These are phyloP conservation scores for Pythium volutum DNA, from an alignment of 352 stramenopile species.

Conservation along the genomic window DNA sequence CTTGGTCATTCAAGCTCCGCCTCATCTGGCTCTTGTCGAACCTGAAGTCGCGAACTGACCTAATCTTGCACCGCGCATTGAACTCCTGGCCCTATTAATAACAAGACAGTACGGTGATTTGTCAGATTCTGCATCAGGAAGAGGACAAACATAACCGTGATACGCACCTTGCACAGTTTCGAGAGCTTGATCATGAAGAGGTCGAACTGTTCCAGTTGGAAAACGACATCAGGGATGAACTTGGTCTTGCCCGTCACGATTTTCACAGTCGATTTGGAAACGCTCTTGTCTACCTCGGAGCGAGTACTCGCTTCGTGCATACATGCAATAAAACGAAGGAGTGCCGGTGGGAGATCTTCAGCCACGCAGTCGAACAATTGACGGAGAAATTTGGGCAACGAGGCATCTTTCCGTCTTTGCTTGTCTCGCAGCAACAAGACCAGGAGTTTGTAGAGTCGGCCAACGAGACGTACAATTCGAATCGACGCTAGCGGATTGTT, in stretches of 20 bases:
- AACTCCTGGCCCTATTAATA: slow-evolving; percentile 37
- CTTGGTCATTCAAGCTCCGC: slow-evolving; percentile 9
- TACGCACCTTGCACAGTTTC: slow-evolving; percentile 49
- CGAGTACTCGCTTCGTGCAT: slow-evolving; percentile 46
- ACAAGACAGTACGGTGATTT: background rate
- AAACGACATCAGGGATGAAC: slow-evolving; percentile 64
- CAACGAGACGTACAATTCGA: slow-evolving; percentile 41
- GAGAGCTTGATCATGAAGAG: slow-evolving; percentile 61
- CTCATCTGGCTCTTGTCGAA: slow-evolving; percentile 42
- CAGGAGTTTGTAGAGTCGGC: slow-evolving; percentile 55
- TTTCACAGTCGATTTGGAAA: slow-evolving; percentile 10
- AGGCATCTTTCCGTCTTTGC: slow-evolving; percentile 39
- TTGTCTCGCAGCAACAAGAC: slow-evolving; percentile 37
- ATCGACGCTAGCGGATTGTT: slow-evolving; percentile 32
- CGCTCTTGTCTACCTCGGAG: slow-evolving; percentile 9
- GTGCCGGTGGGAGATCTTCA: slow-evolving; percentile 32
- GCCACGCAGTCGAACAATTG: slow-evolving; percentile 49
- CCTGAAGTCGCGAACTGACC: slow-evolving; percentile 49
- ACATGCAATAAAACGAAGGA: slow-evolving; percentile 53
- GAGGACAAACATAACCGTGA: background rate
- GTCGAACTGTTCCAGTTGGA: slow-evolving; percentile 69
- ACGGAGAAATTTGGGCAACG: slow-evolving; percentile 39
- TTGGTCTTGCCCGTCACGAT: slow-evolving; percentile 34
- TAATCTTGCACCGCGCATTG: slow-evolving; percentile 44
- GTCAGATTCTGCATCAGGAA: background rate